Percentiles rank a stretch among this genome's conserved stretches.
Evolutionary conservation across 148 eudicot species (phyloP).

Genomic region (Rhododendron williamsianum): DNA sequence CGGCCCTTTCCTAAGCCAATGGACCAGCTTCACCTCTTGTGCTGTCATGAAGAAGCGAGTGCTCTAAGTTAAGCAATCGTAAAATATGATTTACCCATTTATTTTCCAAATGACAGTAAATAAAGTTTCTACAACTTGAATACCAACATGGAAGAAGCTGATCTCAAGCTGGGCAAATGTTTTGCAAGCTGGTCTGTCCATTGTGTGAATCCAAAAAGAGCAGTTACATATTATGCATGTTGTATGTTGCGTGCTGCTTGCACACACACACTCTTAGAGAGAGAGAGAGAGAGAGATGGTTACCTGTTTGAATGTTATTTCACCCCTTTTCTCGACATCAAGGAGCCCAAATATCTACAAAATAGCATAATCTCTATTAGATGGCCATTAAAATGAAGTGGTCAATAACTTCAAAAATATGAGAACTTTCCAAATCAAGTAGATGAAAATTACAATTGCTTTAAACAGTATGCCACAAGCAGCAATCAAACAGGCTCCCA

Average conservation of each 20-base stretch:
- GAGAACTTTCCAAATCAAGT: neutral
- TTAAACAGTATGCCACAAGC: neutral
- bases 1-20: neutral
- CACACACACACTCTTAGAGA: constrained; percentile 36
- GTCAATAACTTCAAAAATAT: neutral
- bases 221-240: neutral
- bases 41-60: neutral
- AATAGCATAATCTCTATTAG: neutral
- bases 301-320: constrained; percentile 15
- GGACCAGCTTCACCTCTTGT: neutral
- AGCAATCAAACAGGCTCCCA: neutral
- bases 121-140: neutral
- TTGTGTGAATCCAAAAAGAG: neutral
- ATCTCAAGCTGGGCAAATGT: neutral
- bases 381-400: neutral
- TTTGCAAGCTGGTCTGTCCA: neutral
- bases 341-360: constrained; percentile 6
- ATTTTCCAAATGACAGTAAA: neutral
- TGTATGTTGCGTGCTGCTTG: constrained; percentile 25
- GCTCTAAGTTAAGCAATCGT: neutral
- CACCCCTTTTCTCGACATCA: constrained; percentile 6
- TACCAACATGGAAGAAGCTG: neutral
- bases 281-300: neutral
- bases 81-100: neutral
- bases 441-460: neutral